Evolutionary conservation across 768 basidiomycete genomes (phyloP).

Genomic region (Collybia sordida): DNA sequence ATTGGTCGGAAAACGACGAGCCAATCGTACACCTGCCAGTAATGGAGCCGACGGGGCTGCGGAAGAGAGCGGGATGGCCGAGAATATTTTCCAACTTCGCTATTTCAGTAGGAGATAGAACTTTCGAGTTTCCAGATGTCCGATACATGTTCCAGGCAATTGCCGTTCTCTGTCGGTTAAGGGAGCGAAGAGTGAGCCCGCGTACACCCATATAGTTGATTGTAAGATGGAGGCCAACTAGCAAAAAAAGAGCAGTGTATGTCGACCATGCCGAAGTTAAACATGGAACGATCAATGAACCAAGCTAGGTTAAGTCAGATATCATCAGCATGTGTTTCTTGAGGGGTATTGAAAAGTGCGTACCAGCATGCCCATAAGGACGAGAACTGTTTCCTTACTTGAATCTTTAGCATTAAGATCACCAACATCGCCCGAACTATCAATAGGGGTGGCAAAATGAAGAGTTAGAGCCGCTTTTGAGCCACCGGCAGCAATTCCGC

Average conservation of each 20-base stretch:
- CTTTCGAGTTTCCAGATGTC: constrained; percentile 10
- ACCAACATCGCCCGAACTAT: constrained; percentile 60
- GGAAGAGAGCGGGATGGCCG: constrained; percentile 33
- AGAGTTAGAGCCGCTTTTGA: constrained; percentile 69
- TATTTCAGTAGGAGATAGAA: constrained; percentile 34
- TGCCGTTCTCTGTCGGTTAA: constrained; percentile 59
- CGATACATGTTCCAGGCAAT: constrained; percentile 51
- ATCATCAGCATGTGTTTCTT: neutral
- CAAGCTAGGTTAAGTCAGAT: constrained; percentile 40
- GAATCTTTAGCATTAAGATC: constrained; percentile 74
- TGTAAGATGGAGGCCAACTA: constrained; percentile 53
- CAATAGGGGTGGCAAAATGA: constrained; percentile 57
- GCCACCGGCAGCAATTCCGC: constrained; percentile 63
- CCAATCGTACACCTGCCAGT: constrained; percentile 54
- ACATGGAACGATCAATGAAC: constrained; percentile 57
- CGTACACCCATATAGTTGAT: constrained; percentile 64
- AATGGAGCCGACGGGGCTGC: constrained; percentile 28
- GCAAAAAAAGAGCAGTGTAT: constrained; percentile 47
- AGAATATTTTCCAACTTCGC: constrained; percentile 47
- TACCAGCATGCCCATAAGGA: constrained; percentile 67
- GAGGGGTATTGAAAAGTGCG: constrained; percentile 15
- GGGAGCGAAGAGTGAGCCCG: constrained; percentile 51
- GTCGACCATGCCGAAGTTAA: constrained; percentile 47
- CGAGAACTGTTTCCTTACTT: constrained; percentile 70
- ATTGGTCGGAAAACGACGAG: constrained; percentile 37